Percentiles rank a stretch among this genome's conserved stretches.
These are phyloP conservation scores for Calonectria pseudoreteaudii DNA, from an alignment of 2,329 filamentous ascomycete genomes.

Conservation along the genomic window DNA sequence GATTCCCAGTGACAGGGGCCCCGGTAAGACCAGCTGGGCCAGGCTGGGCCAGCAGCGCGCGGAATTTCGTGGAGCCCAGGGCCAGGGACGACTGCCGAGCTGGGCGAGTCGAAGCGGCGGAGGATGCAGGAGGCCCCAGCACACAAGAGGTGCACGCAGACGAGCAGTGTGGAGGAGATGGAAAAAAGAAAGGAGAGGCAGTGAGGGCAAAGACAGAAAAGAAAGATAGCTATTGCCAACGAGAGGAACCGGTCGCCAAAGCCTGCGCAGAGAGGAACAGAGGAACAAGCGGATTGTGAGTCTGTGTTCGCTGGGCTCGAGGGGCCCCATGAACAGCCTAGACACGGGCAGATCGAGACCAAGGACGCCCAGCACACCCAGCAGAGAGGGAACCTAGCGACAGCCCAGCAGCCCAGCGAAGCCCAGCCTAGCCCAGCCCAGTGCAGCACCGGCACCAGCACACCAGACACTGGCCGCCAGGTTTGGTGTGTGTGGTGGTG, in stretches of 20 bases:
- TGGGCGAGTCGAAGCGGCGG: constrained; percentile 34
- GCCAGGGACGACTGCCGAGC: constrained; percentile 44
- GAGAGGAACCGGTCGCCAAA: neutral
- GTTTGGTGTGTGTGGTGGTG: constrained; percentile 12
- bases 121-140: constrained; percentile 26
- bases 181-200: neutral
- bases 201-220: neutral
- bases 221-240: neutral
- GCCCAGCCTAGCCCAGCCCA: constrained; percentile 13
- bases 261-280: neutral
- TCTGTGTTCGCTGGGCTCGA: constrained; percentile 4
- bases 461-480: constrained; percentile 17
- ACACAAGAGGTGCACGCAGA: constrained; percentile 13
- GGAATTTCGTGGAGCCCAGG: constrained; percentile 39
- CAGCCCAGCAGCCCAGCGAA: constrained; percentile 17
- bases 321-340: neutral
- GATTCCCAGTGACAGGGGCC: constrained; percentile 41
- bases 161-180: neutral
- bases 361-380: constrained; percentile 17
- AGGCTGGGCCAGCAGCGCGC: constrained; percentile 31
- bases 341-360: constrained; percentile 22
- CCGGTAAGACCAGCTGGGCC: constrained; percentile 33
- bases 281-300: constrained; percentile 19
- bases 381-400: constrained; percentile 19
- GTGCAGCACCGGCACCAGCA: constrained; percentile 5